phyloP scores from a whole-genome alignment of 2,329 filamentous ascomycete genomes.

The Colletotrichum australisinense region DNA sequence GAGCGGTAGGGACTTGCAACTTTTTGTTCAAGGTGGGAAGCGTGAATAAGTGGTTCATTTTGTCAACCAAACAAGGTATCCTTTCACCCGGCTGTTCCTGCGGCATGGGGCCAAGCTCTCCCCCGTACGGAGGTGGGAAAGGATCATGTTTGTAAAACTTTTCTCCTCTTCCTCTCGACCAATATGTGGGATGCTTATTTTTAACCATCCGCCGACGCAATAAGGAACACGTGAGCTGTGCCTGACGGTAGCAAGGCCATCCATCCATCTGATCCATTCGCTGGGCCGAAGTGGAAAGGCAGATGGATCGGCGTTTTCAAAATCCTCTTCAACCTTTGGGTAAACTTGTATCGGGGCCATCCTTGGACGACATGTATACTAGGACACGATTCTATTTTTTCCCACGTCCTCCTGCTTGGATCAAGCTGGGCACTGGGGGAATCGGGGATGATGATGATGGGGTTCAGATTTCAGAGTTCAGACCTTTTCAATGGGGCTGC shows the following conservation, averaged over 20 bases:
- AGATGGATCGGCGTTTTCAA: not conserved
- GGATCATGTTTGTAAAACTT: not conserved
- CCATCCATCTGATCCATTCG: not conserved
- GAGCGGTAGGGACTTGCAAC: not conserved
- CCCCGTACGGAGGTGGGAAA: not conserved
- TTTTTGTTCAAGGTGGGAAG: not conserved
- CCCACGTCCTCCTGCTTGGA: not conserved
- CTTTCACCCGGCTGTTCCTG: not conserved
- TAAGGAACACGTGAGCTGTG: conserved; percentile 20
- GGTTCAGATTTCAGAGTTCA: not conserved
- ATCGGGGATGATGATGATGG: not conserved
- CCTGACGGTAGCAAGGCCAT: conserved; percentile 26
- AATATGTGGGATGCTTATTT: not conserved
- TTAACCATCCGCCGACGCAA: not conserved
- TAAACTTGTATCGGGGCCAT: not conserved
- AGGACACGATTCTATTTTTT: not conserved
- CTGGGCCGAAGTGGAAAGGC: not conserved
- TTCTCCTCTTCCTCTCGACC: not conserved
- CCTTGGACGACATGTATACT: not conserved
- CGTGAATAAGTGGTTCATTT: no score
- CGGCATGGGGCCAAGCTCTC: not conserved
- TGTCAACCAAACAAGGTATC: not conserved
- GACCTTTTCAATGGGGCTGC: no score
- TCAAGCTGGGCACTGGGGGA: not conserved
- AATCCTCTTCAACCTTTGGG: not conserved